Evolutionary conservation across 306 rosid genomes (phyloP), one percentile per base, ranked within the genome.

Genomic region (Citrullus mucosospermus): DNA sequence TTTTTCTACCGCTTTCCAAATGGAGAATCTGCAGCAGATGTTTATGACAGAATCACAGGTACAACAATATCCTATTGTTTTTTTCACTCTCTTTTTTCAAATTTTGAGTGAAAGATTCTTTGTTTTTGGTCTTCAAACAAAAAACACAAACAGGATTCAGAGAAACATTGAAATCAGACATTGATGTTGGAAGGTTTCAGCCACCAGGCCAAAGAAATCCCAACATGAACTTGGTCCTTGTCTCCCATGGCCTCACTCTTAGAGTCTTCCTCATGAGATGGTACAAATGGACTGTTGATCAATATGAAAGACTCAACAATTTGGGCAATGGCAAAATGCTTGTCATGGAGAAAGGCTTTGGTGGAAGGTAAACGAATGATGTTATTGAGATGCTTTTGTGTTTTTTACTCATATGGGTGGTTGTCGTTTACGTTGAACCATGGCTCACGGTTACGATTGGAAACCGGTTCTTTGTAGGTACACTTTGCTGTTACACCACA

Each of bases 11-110:
- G 98, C 43, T 94, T 94, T 83, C 96, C 98, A 0, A 62, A 94
- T 54, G 98, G 97, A 28, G 97, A 94, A 85, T 94, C 97, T 2
- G 97, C 98, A 1, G 97, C 97, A 13, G 98, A 94, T 86, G 98
- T 94, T 65, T 94, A 94, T 48, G 98, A 94, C 20, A 90, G 98
- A 85, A 90, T 94, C 77, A 92, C 97, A 60, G 96, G 98, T 91
- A 72, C 51, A 72, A 50, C 0, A 14, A 51, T 4, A 51, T 12
- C 53, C 0, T 48, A 11, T 12, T 3, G 12, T 0, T 48, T 50
- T 22, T 15, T 34, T 61, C 18, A 1, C 5, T 63, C 9, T 7
- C 17, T 13, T 9, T 32, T 32, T 32, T 32, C 34, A 32, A 32
- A 32, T 22, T 32, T 32, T 32, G 34, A 32, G 34, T 32, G 15